Percentiles rank a stretch among this genome's conserved stretches.
Conservation (phyloP, 2,329 filamentous ascomycete genomes). For the Fusarium burgessii region DNA sequence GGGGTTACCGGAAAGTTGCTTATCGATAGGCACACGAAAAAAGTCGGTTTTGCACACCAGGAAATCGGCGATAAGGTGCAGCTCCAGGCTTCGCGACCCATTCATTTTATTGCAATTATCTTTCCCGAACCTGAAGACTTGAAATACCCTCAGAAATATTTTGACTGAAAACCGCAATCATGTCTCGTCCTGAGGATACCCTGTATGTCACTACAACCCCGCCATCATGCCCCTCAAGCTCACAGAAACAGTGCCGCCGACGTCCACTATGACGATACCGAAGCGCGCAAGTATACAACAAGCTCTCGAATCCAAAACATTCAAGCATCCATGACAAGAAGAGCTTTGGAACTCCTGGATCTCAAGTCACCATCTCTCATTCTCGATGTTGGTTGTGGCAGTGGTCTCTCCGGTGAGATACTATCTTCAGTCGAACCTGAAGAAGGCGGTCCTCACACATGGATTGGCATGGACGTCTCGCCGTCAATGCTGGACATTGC, state of each 20-base stretch:
- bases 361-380: slow-evolving; percentile 85
- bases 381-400: slow-evolving; percentile 96
- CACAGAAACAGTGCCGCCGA: slow-evolving; percentile 79
- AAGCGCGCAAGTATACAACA: slow-evolving; percentile 97
- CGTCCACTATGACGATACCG: slow-evolving; percentile 95
- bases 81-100: slow-evolving; percentile 1
- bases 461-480: slow-evolving; percentile 97
- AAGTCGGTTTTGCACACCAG: slow-evolving; percentile 40
- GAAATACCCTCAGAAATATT: background rate
- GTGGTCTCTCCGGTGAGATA: slow-evolving; percentile 93
- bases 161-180: slow-evolving; percentile 58
- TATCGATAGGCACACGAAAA: slow-evolving; percentile 48
- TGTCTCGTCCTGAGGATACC: slow-evolving; percentile 97
- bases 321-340: slow-evolving; percentile 92
- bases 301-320: slow-evolving; percentile 96
- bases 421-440: slow-evolving; percentile 77
- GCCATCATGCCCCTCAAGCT: slow-evolving; percentile 44
- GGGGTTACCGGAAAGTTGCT: background rate
- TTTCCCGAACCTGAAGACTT: accelerated
- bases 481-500: slow-evolving; percentile 98
- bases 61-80: slow-evolving; percentile 24
- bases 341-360: slow-evolving; percentile 90
- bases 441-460: slow-evolving; percentile 87
- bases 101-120: background rate
- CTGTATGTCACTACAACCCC: slow-evolving; percentile 68